These are phyloP conservation scores for Tylopilus sp. DNA, from an alignment of 768 basidiomycete genomes.

Conservation along the genomic window DNA sequence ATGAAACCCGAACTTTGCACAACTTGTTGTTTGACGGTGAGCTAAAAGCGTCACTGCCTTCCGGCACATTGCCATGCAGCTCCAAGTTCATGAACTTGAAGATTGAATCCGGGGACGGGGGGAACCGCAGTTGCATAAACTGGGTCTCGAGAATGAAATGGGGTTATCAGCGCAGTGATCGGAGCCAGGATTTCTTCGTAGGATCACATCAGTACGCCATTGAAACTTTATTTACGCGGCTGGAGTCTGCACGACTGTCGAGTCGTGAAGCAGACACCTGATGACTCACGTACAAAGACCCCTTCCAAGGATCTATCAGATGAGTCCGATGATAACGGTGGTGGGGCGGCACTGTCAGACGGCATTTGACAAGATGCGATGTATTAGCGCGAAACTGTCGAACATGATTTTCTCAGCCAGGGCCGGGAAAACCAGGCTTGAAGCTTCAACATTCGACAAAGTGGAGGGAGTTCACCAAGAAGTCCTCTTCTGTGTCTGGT, in stretches of 20 bases:
- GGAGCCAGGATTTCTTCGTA: background rate
- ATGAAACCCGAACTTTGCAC: background rate
- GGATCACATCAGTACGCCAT: background rate
- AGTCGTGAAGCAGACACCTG: background rate
- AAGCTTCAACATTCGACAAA: no score
- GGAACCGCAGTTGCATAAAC: background rate
- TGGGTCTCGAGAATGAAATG: background rate
- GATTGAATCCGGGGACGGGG: background rate
- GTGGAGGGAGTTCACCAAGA: background rate
- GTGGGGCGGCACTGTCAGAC: background rate
- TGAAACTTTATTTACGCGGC: background rate
- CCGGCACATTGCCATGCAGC: background rate
- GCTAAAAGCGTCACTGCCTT: background rate
- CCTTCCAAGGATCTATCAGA: background rate
- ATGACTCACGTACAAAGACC: background rate
- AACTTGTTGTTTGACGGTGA: background rate
- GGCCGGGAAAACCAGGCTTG: background rate
- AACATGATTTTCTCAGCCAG: background rate
- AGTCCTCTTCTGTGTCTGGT: background rate
- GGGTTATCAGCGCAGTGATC: background rate
- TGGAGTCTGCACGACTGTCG: background rate
- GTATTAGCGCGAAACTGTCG: no score
- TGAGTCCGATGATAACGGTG: background rate
- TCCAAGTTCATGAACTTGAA: background rate
- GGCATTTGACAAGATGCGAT: background rate